A percentile compares a stretch with the other conserved stretches of the same genome.
phyloP scores from a whole-genome alignment of 2,329 filamentous ascomycete species.

The Calcarisporium arbuscula region DNA sequence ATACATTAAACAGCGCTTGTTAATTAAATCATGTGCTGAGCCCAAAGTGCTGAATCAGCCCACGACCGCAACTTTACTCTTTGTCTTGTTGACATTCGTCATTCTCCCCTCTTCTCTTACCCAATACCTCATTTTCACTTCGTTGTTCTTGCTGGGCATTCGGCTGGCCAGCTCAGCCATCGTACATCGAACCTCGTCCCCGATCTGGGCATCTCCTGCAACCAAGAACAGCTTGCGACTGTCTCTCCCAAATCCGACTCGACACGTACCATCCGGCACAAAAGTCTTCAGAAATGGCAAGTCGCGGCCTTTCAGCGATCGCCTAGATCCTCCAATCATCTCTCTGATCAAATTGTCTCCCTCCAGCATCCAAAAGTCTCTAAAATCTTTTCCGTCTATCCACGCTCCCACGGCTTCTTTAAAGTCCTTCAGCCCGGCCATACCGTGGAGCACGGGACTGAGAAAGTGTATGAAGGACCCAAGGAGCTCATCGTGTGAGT shows the following conservation, averaged over 20 bases:
- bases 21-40: no score
- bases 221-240: slow-evolving; percentile 19
- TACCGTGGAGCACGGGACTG: slow-evolving; percentile 26
- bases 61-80: no score
- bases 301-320: slow-evolving; percentile 18
- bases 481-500: slow-evolving; percentile 20
- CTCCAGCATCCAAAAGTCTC: slow-evolving; percentile 28
- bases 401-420: slow-evolving; percentile 24
- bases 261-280: slow-evolving; percentile 18
- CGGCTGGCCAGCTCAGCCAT: slow-evolving; percentile 13
- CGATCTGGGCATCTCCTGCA: slow-evolving; percentile 18
- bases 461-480: slow-evolving; percentile 24
- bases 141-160: no score
- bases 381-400: slow-evolving; percentile 24
- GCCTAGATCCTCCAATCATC: slow-evolving; percentile 20
- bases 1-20: no score
- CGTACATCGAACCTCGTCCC: slow-evolving; percentile 20
- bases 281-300: slow-evolving; percentile 18
- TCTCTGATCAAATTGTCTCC: slow-evolving; percentile 26
- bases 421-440: slow-evolving; percentile 26
- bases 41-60: no score
- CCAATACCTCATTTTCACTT: no score
- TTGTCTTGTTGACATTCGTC: no score
- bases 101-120: no score
- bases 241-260: slow-evolving; percentile 19